Evolutionary conservation across 1,284 basidiomycete species (phyloP), one percentile per base, ranked within the genome.

Genomic region (Leccinum angustisporum): DNA sequence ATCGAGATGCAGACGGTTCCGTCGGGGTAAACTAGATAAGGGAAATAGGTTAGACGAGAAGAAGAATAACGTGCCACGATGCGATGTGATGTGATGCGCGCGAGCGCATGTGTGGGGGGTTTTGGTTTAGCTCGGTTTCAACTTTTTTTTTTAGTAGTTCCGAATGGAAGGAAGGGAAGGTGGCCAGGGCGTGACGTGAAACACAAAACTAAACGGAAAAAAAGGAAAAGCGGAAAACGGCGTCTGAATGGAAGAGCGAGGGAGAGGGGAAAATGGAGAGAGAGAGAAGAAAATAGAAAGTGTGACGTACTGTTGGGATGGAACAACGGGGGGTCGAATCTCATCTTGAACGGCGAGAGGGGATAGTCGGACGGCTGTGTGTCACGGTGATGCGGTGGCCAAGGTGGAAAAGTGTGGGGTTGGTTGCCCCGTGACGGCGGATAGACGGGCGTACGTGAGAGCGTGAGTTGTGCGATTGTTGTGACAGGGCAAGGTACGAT

Each of bases 1-100:
- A 99, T 99, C 4, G 95, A 98, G 72, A 99, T 99, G 81, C 97
- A 99, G 56, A 99, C 97, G 52, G 87, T 93, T 27, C 97, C 97
- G 71, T 96, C 94, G 2, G 95, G 83, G 76, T 99, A 99, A 66
- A 95, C 69, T 69, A 40, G 21, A 50, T 13, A 30, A 21, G 16
- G 4, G n/a, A 50, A 25, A 50, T 14, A 50, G 18, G 18, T 48
- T 46, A 48, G 46, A 48, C 46, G 11, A 25, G 21, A n/a, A 25
- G 21, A 13, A 31, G 34, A 34, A 34, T 34, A 16, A 25, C 27
- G 27, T n/a, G 46, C 46, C 46, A 48, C 27, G 30, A 52, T 30
- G n/a, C n/a, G n/a, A n/a, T n/a, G 38, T n/a, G 40, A 43, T 43
- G 40, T 5, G 40, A 46, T 46, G n/a, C 40, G 46, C 3, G 21